Percentiles rank a stretch among this genome's conserved stretches.
Conservation (phyloP, 225 moss, liverwort and hornwort species). For the Marchantia polymorpha region DNA sequence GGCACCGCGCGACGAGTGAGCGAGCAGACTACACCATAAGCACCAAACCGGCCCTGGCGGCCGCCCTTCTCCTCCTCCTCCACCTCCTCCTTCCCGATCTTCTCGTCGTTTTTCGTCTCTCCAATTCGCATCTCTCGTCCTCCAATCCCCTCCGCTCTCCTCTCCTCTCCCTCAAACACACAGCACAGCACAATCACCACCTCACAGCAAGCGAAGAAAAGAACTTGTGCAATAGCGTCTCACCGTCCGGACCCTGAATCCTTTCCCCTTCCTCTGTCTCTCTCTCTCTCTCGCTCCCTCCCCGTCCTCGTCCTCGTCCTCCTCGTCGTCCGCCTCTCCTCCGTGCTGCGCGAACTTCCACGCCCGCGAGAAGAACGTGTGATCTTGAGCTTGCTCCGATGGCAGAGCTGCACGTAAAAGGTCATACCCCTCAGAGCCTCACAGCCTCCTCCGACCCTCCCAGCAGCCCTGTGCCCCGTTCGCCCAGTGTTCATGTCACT, state of each 20-base stretch:
- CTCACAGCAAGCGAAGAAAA: too few species aligned
- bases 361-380: too few species aligned
- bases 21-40: background rate
- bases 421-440: too few species aligned
- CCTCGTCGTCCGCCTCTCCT: background rate
- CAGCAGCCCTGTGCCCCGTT: too few species aligned
- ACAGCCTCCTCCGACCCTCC: too few species aligned
- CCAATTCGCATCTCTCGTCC: background rate
- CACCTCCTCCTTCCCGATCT: background rate
- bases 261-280: too few species aligned
- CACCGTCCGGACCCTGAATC: too few species aligned
- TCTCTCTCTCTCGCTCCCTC: background rate
- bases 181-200: background rate
- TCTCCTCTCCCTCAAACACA: background rate
- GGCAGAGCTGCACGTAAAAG: too few species aligned
- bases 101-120: background rate
- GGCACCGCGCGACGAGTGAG: background rate
- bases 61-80: background rate
- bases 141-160: background rate
- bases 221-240: too few species aligned
- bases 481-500: too few species aligned
- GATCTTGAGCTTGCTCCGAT: too few species aligned
- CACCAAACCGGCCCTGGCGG: background rate
- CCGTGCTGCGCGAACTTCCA: background rate
- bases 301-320: background rate